Evolutionary conservation across 2,329 filamentous ascomycete species (phyloP), one percentile per base, ranked within the genome.

Genomic region (Phaeophleospora eucalypticola): DNA sequence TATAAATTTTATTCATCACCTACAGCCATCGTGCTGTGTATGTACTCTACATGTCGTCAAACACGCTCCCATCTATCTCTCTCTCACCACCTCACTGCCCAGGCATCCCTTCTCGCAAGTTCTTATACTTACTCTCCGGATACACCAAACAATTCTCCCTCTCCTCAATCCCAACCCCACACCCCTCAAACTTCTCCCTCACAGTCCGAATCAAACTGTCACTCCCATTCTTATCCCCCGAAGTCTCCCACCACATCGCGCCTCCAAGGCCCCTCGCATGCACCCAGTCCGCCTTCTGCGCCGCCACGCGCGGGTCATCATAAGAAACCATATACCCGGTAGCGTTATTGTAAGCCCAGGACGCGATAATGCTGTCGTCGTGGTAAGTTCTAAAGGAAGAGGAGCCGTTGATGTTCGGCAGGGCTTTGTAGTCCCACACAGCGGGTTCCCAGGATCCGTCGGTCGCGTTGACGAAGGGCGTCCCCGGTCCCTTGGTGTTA

Each of bases 371-470:
- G 10, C 76, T 74, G 60, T 95, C 88, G 36, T 78, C 24, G 69
- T 29, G 72, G 63, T 63, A 89, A 87, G 32, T 75, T 65, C 24
- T 6, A 0, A 12, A 32, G 18, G 85, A 77, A 0, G 84, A 86
- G 0, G 76, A 67, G 8, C 36, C 35, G 35, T 57, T 54, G 2
- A 82, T 29, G 12, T 29, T 6, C 7, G 24, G 24, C 24, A 29
- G 24, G 29, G 51, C 57, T 39, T 59, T 59, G 34, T 59, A 59
- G 19, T 59, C 57, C 57, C 86, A 87, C 1, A 94, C 80, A 0
- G 88, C 89, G 2, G 77, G 72, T 70, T 95, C 90, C 85, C 86
- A 95, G 44, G 78, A 86, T 0, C 89, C 90, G 41, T 82, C 75
- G 2, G 88, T 89, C 8, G 86, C 74, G 4, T 87, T 87, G 29